Evolutionary conservation across 2,329 filamentous ascomycete species (phyloP), one percentile per base, ranked within the genome.

Genomic region (Phoma herbarum): DNA sequence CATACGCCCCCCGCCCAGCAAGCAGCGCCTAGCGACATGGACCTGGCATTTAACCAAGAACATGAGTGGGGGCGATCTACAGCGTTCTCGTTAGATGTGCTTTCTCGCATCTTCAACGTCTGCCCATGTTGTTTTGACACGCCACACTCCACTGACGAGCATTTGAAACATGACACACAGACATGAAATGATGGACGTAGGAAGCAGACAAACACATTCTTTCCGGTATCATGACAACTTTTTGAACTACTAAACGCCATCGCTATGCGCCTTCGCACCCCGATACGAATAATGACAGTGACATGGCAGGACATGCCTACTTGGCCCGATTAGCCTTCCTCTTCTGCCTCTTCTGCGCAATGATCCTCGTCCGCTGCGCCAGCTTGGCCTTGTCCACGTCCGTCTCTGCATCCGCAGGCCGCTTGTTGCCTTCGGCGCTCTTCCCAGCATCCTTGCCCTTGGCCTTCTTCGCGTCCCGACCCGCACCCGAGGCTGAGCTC

Each of bases 291-390:
- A 23, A 25, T 8, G 35, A 37, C 12, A 14, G 41, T n/a, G 26
- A 16, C 18, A 10, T 5, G 22, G 11, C 37, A 18, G 14, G 37
- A 1, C 11, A 41, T 10, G 37, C 18, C 44, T 58, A 58, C 78
- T 85, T 86, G 69, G 84, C 80, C 76, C 86, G 84, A 74, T 86
- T 83, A 75, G 76, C 73, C 64, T 81, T 82, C 53, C 92, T 86
- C 82, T 90, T 85, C 81, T 90, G 86, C 62, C 92, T 85, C 82
- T 96, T 97, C 77, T 91, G 89, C 47, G 88, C 89, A 76, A 97
- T 96, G 71, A 97, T 91, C 71, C 88, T 89, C 71, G 92, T 91
- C 62, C 86, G 80, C 73, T 85, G 86, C 25, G 85, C 85, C 52
- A 86, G 73, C 78, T 81, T 80, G 61, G 82, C 84, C 41, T 62